Conservation (phyloP, 2,329 filamentous ascomycete species). For the Clarireedia monteithiana region DNA sequence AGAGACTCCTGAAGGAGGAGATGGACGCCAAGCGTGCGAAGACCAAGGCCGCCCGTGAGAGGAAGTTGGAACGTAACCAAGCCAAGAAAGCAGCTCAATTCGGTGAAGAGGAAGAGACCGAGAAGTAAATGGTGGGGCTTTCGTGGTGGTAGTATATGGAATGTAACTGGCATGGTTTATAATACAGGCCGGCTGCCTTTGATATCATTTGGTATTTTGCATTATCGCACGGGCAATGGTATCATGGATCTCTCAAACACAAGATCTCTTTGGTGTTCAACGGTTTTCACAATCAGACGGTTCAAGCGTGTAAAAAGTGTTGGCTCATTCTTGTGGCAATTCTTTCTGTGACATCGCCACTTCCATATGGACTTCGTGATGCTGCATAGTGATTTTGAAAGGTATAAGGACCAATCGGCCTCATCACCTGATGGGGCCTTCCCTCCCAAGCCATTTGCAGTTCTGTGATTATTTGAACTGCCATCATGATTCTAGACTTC, state of each 20-base stretch:
- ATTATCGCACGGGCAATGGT: constrained; percentile 30
- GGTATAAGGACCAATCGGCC: too few relatives aligned
- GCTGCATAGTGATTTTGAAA: too few relatives aligned
- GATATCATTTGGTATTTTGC: constrained; percentile 27
- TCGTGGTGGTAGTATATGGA: constrained; percentile 27
- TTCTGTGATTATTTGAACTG: too few relatives aligned
- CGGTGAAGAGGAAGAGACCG: constrained; percentile 54
- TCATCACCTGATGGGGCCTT: too few relatives aligned
- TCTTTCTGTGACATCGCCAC: background rate
- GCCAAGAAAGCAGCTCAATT: constrained; percentile 85
- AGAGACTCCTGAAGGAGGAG: constrained; percentile 94
- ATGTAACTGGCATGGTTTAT: constrained; percentile 29
- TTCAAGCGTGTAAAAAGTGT: constrained; percentile 7
- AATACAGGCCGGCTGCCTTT: constrained; percentile 29
- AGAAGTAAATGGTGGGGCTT: constrained; percentile 28
- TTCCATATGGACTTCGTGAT: background rate
- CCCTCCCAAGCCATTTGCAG: too few relatives aligned
- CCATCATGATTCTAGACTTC: too few relatives aligned
- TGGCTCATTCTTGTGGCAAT: background rate
- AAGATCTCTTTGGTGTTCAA: constrained; percentile 11
- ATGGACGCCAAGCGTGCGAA: constrained; percentile 99
- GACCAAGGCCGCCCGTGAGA: constrained; percentile 99
- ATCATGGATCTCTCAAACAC: constrained; percentile 25
- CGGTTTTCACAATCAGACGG: constrained; percentile 10
- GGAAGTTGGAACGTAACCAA: constrained; percentile 84